Evolutionary conservation across 768 basidiomycete genomes (phyloP).

Genomic region (Dendrothele bispora): DNA sequence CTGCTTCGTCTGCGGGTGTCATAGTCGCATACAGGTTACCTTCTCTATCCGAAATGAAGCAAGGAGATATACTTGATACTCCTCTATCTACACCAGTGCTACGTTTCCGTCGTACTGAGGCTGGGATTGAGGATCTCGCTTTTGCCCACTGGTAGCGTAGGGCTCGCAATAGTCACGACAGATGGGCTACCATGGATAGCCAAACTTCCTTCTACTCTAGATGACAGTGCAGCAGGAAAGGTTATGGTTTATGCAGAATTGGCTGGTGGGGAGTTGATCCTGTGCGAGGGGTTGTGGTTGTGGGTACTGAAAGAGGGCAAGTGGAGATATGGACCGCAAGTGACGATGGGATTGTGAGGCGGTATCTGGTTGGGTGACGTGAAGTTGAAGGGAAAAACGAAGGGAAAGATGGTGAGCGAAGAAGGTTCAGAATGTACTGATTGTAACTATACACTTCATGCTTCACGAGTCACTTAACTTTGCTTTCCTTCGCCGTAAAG

Average conservation of each 20-base stretch:
- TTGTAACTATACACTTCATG: too few relatives aligned
- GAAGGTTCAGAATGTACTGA: too few relatives aligned
- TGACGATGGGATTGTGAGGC: slow-evolving; percentile 62
- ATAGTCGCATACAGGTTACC: slow-evolving; percentile 1
- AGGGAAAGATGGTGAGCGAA: too few relatives aligned
- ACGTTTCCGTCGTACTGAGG: slow-evolving; percentile 35
- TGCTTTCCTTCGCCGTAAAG: too few relatives aligned
- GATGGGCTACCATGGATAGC: slow-evolving; percentile 12
- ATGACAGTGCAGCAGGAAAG: slow-evolving; percentile 40
- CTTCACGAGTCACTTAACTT: too few relatives aligned
- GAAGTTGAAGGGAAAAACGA: too few relatives aligned
- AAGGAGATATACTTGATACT: too few relatives aligned
- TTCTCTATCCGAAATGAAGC: too few relatives aligned
- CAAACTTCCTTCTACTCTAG: slow-evolving; percentile 4
- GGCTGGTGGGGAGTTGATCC: slow-evolving; percentile 60
- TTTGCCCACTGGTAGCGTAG: slow-evolving; percentile 23
- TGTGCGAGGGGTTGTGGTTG: slow-evolving; percentile 34
- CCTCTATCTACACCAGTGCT: background rate
- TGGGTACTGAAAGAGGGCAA: slow-evolving; percentile 29
- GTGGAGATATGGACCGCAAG: slow-evolving; percentile 55
- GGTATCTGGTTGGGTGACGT: too few relatives aligned
- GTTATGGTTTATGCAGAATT: slow-evolving; percentile 65
- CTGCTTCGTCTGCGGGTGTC: background rate
- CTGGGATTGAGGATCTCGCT: slow-evolving; percentile 49
- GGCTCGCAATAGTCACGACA: background rate